Percentiles rank a stretch among this genome's conserved stretches.
phyloP scores from a whole-genome alignment of 2,329 filamentous ascomycete genomes.

The Fusarium algeriense region DNA sequence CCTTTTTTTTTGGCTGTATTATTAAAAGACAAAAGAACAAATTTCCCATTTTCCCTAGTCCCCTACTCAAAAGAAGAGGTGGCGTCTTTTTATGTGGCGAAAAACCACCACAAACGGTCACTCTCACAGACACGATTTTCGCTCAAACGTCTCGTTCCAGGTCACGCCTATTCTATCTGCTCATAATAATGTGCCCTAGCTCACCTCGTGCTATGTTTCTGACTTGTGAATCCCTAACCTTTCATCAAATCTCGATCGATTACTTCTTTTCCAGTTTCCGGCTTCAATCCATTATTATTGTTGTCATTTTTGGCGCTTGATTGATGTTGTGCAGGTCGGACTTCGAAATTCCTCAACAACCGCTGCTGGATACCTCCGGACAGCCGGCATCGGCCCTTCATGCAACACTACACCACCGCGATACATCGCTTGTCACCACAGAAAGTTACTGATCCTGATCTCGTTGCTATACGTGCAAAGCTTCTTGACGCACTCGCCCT shows the following conservation, averaged over 20 bases:
- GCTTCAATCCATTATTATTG: neutral
- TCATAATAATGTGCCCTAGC: constrained; percentile 36
- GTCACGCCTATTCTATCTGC: constrained; percentile 33
- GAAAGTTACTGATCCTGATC: constrained; percentile 35
- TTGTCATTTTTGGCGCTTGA: constrained; percentile 23
- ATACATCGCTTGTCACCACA: constrained; percentile 19
- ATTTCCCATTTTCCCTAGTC: constrained; percentile 2
- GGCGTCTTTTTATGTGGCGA: constrained; percentile 31
- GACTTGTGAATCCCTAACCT: constrained; percentile 16
- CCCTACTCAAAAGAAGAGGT: constrained; percentile 1
- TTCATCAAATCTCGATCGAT: constrained; percentile 15
- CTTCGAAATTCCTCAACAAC: neutral
- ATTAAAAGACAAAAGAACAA: constrained; percentile 8
- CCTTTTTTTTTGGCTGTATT: neutral
- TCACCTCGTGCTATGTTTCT: constrained; percentile 25
- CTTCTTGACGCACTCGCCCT: constrained; percentile 26
- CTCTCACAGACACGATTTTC: constrained; percentile 21
- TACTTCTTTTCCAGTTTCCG: neutral
- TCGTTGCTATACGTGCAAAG: constrained; percentile 27
- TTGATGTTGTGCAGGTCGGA: constrained; percentile 23
- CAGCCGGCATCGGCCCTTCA: constrained; percentile 30
- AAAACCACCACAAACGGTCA: constrained; percentile 11
- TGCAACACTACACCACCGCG: constrained; percentile 15
- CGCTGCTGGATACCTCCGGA: constrained; percentile 4
- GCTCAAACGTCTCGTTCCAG: constrained; percentile 6